Evolutionary conservation across 2,329 filamentous ascomycete species (phyloP).

Genomic region (Sclerotinia minor): DNA sequence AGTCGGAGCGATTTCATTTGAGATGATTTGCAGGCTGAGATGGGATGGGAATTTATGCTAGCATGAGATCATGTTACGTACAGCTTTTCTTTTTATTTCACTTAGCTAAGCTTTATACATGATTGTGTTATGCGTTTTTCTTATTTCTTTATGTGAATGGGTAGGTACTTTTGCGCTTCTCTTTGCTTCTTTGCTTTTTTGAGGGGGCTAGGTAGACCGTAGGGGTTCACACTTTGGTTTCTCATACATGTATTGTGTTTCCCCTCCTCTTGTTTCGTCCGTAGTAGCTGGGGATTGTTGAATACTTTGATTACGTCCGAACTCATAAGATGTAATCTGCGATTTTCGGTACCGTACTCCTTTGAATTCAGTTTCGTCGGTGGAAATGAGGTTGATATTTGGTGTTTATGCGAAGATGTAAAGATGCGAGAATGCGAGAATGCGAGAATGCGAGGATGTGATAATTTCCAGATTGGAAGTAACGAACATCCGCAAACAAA

Average conservation of each 20-base stretch:
- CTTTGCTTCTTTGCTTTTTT: background rate
- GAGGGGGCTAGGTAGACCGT: background rate
- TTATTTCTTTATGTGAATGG: background rate
- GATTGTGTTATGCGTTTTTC: background rate
- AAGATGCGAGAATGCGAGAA: too few relatives aligned
- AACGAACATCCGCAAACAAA: too few relatives aligned
- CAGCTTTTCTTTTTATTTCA: slow-evolving; percentile 11
- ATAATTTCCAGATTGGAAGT: too few relatives aligned
- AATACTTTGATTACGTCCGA: background rate
- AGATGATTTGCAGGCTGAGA: slow-evolving; percentile 15
- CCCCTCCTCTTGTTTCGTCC: too few relatives aligned
- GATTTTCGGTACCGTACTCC: background rate
- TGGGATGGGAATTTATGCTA: slow-evolving; percentile 23
- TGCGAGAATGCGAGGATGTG: too few relatives aligned
- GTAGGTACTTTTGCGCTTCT: background rate
- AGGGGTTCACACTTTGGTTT: background rate
- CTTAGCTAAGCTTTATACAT: slow-evolving; percentile 8
- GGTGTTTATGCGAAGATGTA: too few relatives aligned
- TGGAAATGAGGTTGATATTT: too few relatives aligned
- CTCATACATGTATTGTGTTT: background rate
- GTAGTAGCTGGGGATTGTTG: background rate
- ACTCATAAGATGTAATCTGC: background rate
- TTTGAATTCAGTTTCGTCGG: too few relatives aligned
- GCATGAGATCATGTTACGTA: slow-evolving; percentile 21
- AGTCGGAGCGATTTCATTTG: slow-evolving; percentile 3